Conservation (phyloP, 495 filamentous ascomycete genomes). For the Hypoxylon subgilvum region DNA sequence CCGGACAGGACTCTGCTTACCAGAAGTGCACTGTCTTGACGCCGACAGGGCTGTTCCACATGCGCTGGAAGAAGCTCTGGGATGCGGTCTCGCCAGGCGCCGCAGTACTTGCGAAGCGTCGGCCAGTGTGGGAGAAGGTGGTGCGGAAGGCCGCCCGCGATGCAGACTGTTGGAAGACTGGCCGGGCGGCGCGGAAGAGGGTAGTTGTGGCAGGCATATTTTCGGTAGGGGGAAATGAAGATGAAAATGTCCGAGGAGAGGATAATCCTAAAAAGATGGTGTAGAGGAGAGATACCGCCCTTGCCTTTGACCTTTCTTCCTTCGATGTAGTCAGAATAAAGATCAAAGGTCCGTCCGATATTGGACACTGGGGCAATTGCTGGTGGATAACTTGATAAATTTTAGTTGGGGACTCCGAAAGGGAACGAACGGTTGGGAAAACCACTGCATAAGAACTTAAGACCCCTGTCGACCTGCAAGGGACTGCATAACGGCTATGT, state of each 20-base stretch:
- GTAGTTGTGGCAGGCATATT: constrained; percentile 47
- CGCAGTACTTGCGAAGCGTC: constrained; percentile 71
- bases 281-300: too few species aligned
- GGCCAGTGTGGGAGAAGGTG: constrained; percentile 56
- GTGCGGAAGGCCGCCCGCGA: constrained; percentile 56
- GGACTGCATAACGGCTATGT: constrained; percentile 1
- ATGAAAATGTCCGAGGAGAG: too few species aligned
- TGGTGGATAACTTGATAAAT: constrained; percentile 6
- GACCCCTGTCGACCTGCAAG: too few species aligned
- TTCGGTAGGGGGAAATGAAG: not conserved
- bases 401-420: constrained; percentile 37
- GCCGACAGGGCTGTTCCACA: constrained; percentile 87
- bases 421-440: constrained; percentile 1
- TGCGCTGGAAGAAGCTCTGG: constrained; percentile 68
- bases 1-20: constrained; percentile 50
- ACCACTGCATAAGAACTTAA: not conserved
- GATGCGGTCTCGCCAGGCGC: constrained; percentile 46
- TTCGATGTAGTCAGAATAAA: constrained; percentile 16
- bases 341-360: constrained; percentile 1
- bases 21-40: constrained; percentile 99
- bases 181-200: constrained; percentile 59
- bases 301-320: not conserved
- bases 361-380: constrained; percentile 7
- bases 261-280: too few species aligned
- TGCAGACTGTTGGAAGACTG: constrained; percentile 48